Conservation (phyloP, 169 alveolate genomes). For the Plasmodium berghei region DNA sequence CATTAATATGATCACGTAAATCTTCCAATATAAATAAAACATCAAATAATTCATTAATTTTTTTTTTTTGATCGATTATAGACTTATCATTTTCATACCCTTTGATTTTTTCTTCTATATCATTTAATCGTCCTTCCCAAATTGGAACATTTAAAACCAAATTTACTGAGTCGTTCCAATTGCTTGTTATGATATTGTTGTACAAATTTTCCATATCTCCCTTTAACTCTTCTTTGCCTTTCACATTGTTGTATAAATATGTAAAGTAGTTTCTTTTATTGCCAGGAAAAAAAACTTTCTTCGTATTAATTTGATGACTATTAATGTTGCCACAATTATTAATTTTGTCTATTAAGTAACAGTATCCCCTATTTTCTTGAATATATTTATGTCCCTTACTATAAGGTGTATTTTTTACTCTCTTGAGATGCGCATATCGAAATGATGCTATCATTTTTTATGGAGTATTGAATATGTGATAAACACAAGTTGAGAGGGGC, state of each 20-base stretch:
- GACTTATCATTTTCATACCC: constrained; percentile 40
- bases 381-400: not conserved
- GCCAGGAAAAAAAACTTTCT: not conserved
- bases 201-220: constrained; percentile 41
- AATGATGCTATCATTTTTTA: too few species aligned
- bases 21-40: constrained; percentile 69
- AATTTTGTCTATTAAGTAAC: not conserved
- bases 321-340: not conserved
- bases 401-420: too few species aligned
- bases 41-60: constrained; percentile 49
- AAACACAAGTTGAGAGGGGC: too few species aligned
- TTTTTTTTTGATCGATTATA: constrained; percentile 33
- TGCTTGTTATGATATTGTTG: constrained; percentile 52
- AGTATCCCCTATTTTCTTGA: not conserved
- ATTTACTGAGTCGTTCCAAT: constrained; percentile 69
- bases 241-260: constrained; percentile 26
- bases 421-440: too few species aligned
- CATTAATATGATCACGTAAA: constrained; percentile 75
- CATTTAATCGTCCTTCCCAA: constrained; percentile 67
- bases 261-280: constrained; percentile 45
- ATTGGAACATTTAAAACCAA: constrained; percentile 65
- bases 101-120: constrained; percentile 67
- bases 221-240: constrained; percentile 28
- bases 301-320: too few species aligned
- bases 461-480: too few species aligned